Percentiles rank a stretch among this genome's conserved stretches.
These are phyloP conservation scores for Neofusicoccum parvum DNA, from an alignment of 2,329 filamentous ascomycete genomes.

Conservation along the genomic window DNA sequence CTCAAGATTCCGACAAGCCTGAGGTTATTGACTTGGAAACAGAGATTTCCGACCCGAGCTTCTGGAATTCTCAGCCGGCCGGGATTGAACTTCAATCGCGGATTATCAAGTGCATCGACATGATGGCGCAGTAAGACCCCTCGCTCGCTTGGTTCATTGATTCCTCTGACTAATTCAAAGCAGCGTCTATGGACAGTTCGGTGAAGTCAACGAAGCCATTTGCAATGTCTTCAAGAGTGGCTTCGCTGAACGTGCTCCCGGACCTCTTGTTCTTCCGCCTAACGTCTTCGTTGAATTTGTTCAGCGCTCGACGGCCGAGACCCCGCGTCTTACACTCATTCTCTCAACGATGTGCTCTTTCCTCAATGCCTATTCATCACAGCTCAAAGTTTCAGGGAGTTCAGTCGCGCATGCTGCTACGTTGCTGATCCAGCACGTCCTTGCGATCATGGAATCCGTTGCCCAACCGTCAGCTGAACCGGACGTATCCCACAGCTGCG, in stretches of 20 bases:
- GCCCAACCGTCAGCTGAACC: constrained; percentile 65
- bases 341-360: constrained; percentile 74
- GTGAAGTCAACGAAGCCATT: constrained; percentile 71
- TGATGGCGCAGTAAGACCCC: constrained; percentile 42
- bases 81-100: constrained; percentile 49
- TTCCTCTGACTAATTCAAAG: not conserved
- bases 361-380: constrained; percentile 39
- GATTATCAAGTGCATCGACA: constrained; percentile 54
- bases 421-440: constrained; percentile 59
- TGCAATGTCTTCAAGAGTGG: constrained; percentile 73
- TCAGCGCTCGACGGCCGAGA: constrained; percentile 59
- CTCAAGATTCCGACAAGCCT: constrained; percentile 57
- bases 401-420: constrained; percentile 32
- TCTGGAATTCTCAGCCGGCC: constrained; percentile 56
- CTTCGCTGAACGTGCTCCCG: constrained; percentile 72
- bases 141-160: not conserved
- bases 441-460: constrained; percentile 64
- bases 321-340: constrained; percentile 67
- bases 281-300: constrained; percentile 68
- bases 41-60: constrained; percentile 41
- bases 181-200: constrained; percentile 57
- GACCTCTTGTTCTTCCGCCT: constrained; percentile 75
- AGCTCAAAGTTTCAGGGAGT: constrained; percentile 46
- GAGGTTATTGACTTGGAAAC: constrained; percentile 66
- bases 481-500: constrained; percentile 71